Base-by-base conservation (phyloP, 257 asterid species). In the Verbascum thapsus region DNA sequence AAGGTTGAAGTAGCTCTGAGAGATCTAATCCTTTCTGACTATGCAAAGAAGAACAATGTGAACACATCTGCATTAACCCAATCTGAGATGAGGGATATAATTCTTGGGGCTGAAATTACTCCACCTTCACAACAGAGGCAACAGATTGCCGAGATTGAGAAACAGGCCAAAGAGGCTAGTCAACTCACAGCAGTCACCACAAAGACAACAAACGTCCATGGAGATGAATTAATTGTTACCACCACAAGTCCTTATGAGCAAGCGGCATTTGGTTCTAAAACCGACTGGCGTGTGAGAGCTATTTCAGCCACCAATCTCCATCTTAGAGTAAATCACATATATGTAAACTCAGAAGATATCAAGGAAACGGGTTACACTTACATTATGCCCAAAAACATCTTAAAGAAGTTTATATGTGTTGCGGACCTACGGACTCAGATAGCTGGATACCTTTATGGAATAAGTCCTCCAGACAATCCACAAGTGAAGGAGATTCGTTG, bases 221-320 rank as follows among this genome's bases (percentile, higher is more conserved):
- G 99, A 22, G 99, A 94, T 20, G 95, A 87, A 60, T 74, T 94
- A 49, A 90, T 90, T 18, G 99, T 94, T 41, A 90, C 96, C 45
- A 94, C 99, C 0, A 94, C 91, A 4, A 94, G 99, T 78, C 99
- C 99, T 3, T 94, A 85, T 47, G 97, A 87, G 79, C 99, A 94
- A 73, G 83, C 90, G 39, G 83, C 94, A 53, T 85, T 77, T 66
- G 92, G 88, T 11, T 79, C 97, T 1, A 90, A 90, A 80, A 94
- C 97, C 2, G 97, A 94, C 81, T 94, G 99, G 99, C 99, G 99
- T 68, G 97, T 94, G 45, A 81, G 99, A 77, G 97, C 99, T 63
- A 90, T 94, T 67, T 94, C 99, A 16, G 97, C 97, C 18, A 90
- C 99, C 72, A 94, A 90, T 67, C 97, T 94, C 15, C 87, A 94